Evolutionary conservation across 164 flowering plant genomes (phyloP), one percentile per base, ranked within the genome.

Genomic region (Amborella trichopoda): DNA sequence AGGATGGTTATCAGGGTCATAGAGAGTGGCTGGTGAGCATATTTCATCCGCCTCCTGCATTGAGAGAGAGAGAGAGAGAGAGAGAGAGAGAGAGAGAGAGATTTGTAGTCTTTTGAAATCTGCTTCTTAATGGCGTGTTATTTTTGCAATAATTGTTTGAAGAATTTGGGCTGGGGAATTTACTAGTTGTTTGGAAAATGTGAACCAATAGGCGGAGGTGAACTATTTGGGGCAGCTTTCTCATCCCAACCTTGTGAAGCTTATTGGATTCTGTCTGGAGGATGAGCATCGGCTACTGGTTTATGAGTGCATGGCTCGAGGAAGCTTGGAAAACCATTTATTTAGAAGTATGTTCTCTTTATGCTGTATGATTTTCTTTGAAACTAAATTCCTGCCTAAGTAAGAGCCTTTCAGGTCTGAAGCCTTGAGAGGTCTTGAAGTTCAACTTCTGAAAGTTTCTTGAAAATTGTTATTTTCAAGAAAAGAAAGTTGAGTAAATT

Each of bases 21-120:
- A 69, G 56, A 59, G 93, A 86, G 65, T 86, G 93, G 93, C 26
- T 86, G 83, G 95, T 86, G 52, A 72, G 88, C n/a, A 22, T 28
- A 36, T 18, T 1, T 46, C 6, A 2, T 20, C 19, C 32, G 23
- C 23, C 24, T 25, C 9, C 17, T 32, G 13, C 36, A 32, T n/a
- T 32, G 2, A 1, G 36, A 32, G 36, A 2, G n/a, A n/a, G n/a
- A n/a, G n/a, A n/a, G n/a, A n/a, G n/a, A n/a, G n/a, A n/a, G n/a
- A n/a, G n/a, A n/a, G n/a, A n/a, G n/a, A n/a, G n/a, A n/a, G n/a
- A n/a, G n/a, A n/a, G n/a, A n/a, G n/a, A n/a, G n/a, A n/a, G n/a
- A n/a, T n/a, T n/a, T n/a, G n/a, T n/a, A n/a, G n/a, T n/a, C n/a
- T n/a, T n/a, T n/a, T n/a, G n/a, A n/a, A n/a, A n/a, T n/a, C n/a